Base-by-base conservation (phyloP, 768 basidiomycete species). In the Auricularia heimuer region DNA sequence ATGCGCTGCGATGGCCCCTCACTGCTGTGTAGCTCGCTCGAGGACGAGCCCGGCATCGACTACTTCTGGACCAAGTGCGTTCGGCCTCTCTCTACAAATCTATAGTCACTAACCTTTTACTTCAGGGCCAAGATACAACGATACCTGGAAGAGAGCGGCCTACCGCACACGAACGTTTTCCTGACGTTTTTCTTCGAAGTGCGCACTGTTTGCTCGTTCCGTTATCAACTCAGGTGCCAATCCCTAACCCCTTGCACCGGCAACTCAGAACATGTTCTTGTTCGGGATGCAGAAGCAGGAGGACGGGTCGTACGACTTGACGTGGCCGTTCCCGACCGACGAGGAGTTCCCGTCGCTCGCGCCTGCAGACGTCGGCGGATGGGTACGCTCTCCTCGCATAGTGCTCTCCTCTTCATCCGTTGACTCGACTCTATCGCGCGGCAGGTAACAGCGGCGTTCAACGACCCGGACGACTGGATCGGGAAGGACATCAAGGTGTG, bases 401-500 rank as follows among this genome's bases (percentile, higher is more conserved):
- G 24, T 29, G 24, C 24, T 29, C 24, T 29, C 24, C 24, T 29
- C 24, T 29, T 29, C 24, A 29, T 29, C 24, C 24, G 24, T 29
- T 29, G 24, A 29, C 24, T 29, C 24, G 4, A 51, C 14, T 16
- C 18, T 51, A 21, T 4, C 24, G 2, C 47, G 21, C 8, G 11
- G 4, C 47, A 51, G 47, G 47, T 51, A 6, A 51, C 47, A 8
- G 47, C 47, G 47, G 16, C 21, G 47, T 51, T 51, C 18, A 51
- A 18, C 6, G 47, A 51, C 47, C 47, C 47, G 11, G 47, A 51
- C 14, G 47, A 51, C 14, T 51, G 47, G 47, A 51, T 51, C 14
- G 64, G 54, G n/a, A 54, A 64, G 21, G 64, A 64, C 54, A 35
- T 58, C 34, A 64, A 64, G 36, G 51, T 64, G n/a, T 54, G 54